Conservation (phyloP, 768 basidiomycete genomes). For the Steccherinum ochraceum region DNA sequence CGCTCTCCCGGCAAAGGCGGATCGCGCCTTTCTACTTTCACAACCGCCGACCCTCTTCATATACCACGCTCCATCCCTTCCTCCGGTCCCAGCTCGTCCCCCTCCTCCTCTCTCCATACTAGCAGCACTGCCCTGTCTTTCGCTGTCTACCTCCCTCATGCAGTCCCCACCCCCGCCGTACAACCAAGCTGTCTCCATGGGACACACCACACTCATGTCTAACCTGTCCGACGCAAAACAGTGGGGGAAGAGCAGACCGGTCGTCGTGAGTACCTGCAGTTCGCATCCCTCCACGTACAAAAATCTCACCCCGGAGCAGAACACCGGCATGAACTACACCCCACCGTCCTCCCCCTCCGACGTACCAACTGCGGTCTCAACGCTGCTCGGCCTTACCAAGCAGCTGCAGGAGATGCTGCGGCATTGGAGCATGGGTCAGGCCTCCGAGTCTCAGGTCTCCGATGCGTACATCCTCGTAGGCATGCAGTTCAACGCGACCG, state of each 20-base stretch:
- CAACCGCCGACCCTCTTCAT: neutral
- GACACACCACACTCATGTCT: constrained; percentile 6
- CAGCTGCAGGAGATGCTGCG: constrained; percentile 67
- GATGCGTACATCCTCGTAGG: constrained; percentile 87
- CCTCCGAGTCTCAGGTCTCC: constrained; percentile 69
- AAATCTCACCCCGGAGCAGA: neutral
- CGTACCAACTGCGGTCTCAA: constrained; percentile 55
- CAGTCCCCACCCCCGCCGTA: constrained; percentile 2
- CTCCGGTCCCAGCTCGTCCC: constrained; percentile 3
- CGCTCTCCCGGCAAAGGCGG: neutral
- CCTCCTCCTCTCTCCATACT: neutral
- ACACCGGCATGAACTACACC: constrained; percentile 6
- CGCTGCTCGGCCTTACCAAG: constrained; percentile 77
- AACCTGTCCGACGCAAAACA: constrained; percentile 1
- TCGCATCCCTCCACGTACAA: neutral
- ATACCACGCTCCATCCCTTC: constrained; percentile 4
- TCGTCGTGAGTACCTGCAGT: constrained; percentile 10
- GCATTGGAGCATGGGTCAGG: constrained; percentile 58
- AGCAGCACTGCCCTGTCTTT: constrained; percentile 1
- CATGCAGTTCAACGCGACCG: constrained; percentile 79
- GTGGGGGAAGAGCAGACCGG: constrained; percentile 9
- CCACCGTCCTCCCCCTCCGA: constrained; percentile 26
- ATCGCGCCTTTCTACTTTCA: neutral
- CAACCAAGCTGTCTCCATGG: constrained; percentile 9
- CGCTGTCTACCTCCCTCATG: constrained; percentile 1